Base-by-base conservation (phyloP, 1,284 basidiomycete genomes). In the Sporisorium graminicola region DNA sequence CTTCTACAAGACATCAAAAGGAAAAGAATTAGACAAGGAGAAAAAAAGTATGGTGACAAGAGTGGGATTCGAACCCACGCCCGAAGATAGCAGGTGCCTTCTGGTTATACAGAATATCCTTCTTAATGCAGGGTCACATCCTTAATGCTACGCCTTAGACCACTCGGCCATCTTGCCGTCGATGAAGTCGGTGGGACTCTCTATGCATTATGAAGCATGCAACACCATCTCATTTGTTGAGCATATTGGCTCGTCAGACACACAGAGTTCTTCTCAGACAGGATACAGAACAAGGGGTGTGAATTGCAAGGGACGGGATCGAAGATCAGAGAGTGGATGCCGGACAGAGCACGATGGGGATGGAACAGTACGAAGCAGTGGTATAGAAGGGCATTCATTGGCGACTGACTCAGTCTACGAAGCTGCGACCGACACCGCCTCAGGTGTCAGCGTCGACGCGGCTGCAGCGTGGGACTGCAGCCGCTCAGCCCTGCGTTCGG, bases 11-110 rank as follows among this genome's bases (percentile, higher is more conserved):
- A 22, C 7, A n/a, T 16, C 3, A 44, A 26, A 18, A 22, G 20
- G 0, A 26, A 33, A 35, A 54, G 49, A 27, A n/a, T 26, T 14
- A 14, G 55, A 56, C 33, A 27, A 46, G n/a, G n/a, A n/a, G n/a
- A 40, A 47, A 62, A 54, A 63, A 63, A 42, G 20, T 57, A 70
- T 56, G 44, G 57, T 82, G 80, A 82, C 78, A 81, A 82, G 74
- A 81, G 82, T 82, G 80, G 80, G 82, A 83, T 83, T 83, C 82
- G 80, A 83, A 83, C 82, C 82, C 82, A 82, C 82, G 82, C 81
- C 81, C 81, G 80, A 81, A 81, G 80, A 81, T 77, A 77, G 74
- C 69, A 77, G 74, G 55, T 65, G 10, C 33, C 58, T 59, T 49
- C 57, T 43, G 56, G 49, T n/a, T 44, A 29, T 27, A 42, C 59